Evolutionary conservation across 2,329 filamentous ascomycete genomes (phyloP), one percentile per base, ranked within the genome.

Genomic region (Clarireedia sp.): DNA sequence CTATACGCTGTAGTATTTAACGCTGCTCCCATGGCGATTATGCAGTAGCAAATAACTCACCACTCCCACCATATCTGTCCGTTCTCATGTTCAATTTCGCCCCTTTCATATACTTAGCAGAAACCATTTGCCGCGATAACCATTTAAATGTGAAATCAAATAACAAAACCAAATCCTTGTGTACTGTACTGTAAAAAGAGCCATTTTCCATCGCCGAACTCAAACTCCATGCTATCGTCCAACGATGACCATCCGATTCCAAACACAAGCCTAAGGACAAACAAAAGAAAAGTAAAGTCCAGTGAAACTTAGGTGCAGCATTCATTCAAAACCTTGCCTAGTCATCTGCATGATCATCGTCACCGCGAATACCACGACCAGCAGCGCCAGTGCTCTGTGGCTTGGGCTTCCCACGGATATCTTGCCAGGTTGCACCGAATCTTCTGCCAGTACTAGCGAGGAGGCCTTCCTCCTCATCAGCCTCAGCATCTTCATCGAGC

Each of bases 391-490:
- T 55, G 14, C 55, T 51, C 10, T 59, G 44, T 19, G 61, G 64
- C 50, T 64, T 65, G 1, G 62, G 33, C 46, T 64, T 66, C 69
- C 43, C 79, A 1, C 86, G 89, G 50, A 95, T 86, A 68, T 95
- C 90, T 69, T 92, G 82, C 90, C 90, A 96, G 1, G 87, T 90
- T 5, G 89, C 89, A 44, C 87, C 86, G 63, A 95, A 90, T 33
- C 90, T 79, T 56, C 90, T 75, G 5, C 90, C 84, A 0, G 90
- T 95, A 64, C 83, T 90, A 0, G 90, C 89, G 47, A 99, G 74
- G 48, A 99, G 75, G 10, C 91, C 89, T 73, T 99, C 94, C 67
- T 99, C 94, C 69, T 97, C 94, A 17, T 92, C 90, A 29, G 86
- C 88, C 70, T 95, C 89, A 16, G 91, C 85, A 67, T 96, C 91